A percentile compares a stretch with the other conserved stretches of the same genome.
These are phyloP conservation scores for Apiospora pterosperma DNA, from an alignment of 2,329 filamentous ascomycete species.

Conservation along the genomic window DNA sequence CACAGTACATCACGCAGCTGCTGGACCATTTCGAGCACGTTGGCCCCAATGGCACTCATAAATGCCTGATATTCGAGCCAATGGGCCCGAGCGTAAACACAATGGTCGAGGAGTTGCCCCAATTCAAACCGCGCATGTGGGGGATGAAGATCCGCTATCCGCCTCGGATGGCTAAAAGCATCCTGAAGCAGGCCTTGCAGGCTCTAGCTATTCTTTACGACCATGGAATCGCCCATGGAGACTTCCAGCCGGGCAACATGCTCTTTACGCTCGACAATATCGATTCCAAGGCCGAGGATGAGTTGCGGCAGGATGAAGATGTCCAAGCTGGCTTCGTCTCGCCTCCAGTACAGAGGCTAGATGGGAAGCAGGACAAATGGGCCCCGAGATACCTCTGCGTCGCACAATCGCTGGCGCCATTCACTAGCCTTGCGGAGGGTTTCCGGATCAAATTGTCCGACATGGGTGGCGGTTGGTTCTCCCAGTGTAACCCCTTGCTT, in stretches of 20 bases:
- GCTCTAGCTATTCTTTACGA: slow-evolving; percentile 35
- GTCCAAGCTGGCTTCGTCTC: slow-evolving; percentile 18
- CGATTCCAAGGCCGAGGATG: slow-evolving; percentile 18
- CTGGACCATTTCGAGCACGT: slow-evolving; percentile 32
- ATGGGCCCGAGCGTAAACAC: slow-evolving; percentile 36
- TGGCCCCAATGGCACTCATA: slow-evolving; percentile 42
- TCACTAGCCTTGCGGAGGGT: slow-evolving; percentile 15
- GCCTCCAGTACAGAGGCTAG: slow-evolving; percentile 23
- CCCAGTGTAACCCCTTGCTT: neutral
- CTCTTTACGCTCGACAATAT: slow-evolving; percentile 30
- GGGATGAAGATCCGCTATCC: slow-evolving; percentile 32
- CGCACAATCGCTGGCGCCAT: slow-evolving; percentile 21
- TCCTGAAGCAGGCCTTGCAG: slow-evolving; percentile 35
- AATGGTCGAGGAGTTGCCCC: slow-evolving; percentile 30
- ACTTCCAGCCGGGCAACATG: slow-evolving; percentile 35
- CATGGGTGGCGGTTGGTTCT: slow-evolving; percentile 26
- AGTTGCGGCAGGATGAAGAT: slow-evolving; percentile 22
- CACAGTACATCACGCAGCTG: slow-evolving; percentile 29
- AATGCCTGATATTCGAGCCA: slow-evolving; percentile 40
- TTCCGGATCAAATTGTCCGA: slow-evolving; percentile 28
- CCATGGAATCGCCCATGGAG: slow-evolving; percentile 36
- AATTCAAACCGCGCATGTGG: slow-evolving; percentile 23
- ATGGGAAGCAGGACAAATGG: slow-evolving; percentile 26
- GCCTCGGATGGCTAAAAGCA: slow-evolving; percentile 34
- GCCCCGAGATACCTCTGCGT: slow-evolving; percentile 27